phyloP scores from a whole-genome alignment of 805 yeast species.

The Monosporozyma aerobia region DNA sequence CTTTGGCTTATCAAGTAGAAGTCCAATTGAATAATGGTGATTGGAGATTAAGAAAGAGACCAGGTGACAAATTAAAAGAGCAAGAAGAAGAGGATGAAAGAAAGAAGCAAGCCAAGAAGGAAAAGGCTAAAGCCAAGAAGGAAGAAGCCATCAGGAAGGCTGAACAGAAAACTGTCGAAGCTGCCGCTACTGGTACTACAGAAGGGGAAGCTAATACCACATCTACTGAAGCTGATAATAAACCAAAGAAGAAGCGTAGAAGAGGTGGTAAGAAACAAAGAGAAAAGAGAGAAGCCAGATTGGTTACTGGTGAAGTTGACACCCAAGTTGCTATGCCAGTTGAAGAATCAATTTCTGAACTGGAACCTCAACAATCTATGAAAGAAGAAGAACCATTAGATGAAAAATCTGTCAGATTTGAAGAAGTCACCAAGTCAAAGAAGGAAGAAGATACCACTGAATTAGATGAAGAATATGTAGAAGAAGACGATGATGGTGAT shows the following conservation, averaged over 20 bases:
- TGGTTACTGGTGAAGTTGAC: constrained; percentile 8
- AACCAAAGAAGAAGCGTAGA: constrained; percentile 38
- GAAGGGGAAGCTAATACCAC: constrained; percentile 25
- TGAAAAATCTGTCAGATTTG: constrained; percentile 2
- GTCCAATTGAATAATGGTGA: constrained; percentile 59
- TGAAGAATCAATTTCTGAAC: not conserved
- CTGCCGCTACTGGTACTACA: not conserved
- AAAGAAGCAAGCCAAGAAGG: constrained; percentile 2
- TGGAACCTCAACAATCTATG: not conserved
- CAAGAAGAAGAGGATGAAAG: constrained; percentile 13
- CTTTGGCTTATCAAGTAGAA: constrained; percentile 83
- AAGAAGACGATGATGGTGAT: constrained; percentile 70
- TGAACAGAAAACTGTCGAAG: constrained; percentile 17
- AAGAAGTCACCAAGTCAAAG: constrained; percentile 1
- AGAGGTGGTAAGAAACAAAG: constrained; percentile 61
- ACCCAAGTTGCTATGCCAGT: not conserved
- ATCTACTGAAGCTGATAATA: not conserved
- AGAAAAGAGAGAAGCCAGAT: constrained; percentile 43
- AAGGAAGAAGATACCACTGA: constrained; percentile 8
- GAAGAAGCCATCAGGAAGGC: not conserved
- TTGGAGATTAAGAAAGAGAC: constrained; percentile 58
- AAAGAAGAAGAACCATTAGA: not conserved
- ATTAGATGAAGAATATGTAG: constrained; percentile 28
- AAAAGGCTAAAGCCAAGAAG: not conserved
- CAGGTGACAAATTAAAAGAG: constrained; percentile 46